Evolutionary conservation across 805 yeast genomes (phyloP).

Genomic region (Metschnikowia cubensis): DNA sequence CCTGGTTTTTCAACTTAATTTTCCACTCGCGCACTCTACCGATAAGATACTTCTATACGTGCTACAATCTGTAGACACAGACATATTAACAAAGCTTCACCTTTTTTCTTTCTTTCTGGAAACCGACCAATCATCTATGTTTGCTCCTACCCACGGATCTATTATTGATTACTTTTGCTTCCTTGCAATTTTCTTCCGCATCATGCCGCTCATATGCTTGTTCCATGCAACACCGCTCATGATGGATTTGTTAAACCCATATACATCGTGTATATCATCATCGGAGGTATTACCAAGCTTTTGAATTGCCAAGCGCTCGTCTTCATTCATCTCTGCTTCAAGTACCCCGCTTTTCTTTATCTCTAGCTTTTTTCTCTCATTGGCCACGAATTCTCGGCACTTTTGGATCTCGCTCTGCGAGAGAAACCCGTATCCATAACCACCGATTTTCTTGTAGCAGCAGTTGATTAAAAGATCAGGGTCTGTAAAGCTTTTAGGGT

Average conservation of each 20-base stretch:
- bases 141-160: background rate
- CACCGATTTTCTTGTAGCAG: constrained; percentile 69
- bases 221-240: constrained; percentile 64
- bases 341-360: constrained; percentile 25
- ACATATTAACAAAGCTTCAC: no score
- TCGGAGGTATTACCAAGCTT: constrained; percentile 20
- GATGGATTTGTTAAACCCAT: constrained; percentile 40
- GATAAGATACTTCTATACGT: background rate
- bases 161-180: background rate
- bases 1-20: background rate
- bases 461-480: constrained; percentile 67
- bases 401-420: constrained; percentile 79
- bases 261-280: constrained; percentile 39
- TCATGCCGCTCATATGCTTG: constrained; percentile 51
- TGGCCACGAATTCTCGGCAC: constrained; percentile 73
- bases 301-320: constrained; percentile 33
- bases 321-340: constrained; percentile 35
- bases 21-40: background rate
- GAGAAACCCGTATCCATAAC: constrained; percentile 61
- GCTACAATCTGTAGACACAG: background rate
- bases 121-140: no score
- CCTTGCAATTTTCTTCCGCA: constrained; percentile 22
- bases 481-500: constrained; percentile 67
- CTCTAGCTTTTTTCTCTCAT: constrained; percentile 46
- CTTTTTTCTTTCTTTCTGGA: no score